Evolutionary conservation across 495 filamentous ascomycete species (phyloP).

Genomic region (Penicillium argentinense): DNA sequence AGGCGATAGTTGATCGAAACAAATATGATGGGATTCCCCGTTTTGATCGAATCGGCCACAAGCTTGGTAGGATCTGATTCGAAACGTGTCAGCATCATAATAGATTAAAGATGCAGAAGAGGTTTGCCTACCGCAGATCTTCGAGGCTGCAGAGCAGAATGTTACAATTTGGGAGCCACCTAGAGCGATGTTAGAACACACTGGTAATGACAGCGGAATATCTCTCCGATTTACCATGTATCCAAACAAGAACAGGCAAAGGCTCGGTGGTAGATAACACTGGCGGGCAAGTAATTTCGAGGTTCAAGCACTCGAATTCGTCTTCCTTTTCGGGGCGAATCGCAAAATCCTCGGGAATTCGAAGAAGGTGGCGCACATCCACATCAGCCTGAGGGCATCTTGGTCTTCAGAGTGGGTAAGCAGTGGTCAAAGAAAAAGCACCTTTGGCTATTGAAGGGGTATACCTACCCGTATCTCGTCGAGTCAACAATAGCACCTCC

Average conservation of each 20-base stretch:
- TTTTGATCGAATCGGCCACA: conserved; percentile 35
- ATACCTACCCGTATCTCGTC: conserved; percentile 34
- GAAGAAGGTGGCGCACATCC: conserved; percentile 39
- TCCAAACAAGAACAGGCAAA: conserved; percentile 45
- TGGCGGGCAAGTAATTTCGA: conserved; percentile 42
- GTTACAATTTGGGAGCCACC: conserved; percentile 42
- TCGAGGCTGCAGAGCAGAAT: conserved; percentile 42
- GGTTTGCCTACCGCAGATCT: conserved; percentile 35
- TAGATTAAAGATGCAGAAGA: not conserved
- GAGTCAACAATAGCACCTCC: conserved; percentile 31
- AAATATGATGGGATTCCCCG: conserved; percentile 53
- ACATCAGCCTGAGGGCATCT: conserved; percentile 39
- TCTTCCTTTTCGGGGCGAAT: conserved; percentile 35
- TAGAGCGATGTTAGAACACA: conserved; percentile 4
- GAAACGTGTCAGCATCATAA: not conserved
- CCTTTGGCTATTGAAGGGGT: not conserved
- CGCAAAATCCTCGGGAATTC: conserved; percentile 35
- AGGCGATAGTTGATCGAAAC: conserved; percentile 66
- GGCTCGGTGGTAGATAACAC: conserved; percentile 2
- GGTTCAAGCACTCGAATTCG: conserved; percentile 46
- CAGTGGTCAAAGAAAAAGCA: not conserved
- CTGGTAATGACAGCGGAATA: not conserved
- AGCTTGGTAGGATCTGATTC: conserved; percentile 32
- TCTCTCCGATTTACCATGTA: conserved; percentile 32
- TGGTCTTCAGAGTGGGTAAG: conserved; percentile 21